Conservation (phyloP, 441 rosid genomes). For the Pelargonium cotyledonis region DNA sequence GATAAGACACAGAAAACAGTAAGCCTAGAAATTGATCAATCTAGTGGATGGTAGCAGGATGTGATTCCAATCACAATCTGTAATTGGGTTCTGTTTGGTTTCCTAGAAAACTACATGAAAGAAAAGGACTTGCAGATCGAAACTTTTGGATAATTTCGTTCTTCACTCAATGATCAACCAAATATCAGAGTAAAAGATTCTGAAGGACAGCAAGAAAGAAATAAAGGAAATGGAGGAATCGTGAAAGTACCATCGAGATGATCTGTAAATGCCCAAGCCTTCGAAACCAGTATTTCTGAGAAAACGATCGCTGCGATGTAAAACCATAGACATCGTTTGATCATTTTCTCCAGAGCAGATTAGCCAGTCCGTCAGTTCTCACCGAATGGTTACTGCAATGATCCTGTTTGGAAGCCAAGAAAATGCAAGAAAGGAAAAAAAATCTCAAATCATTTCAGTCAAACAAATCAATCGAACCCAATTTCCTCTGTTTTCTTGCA, state of each 20-base stretch:
- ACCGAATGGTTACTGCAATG: background rate
- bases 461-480: background rate
- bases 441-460: background rate
- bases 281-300: slow-evolving; percentile 31
- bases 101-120: slow-evolving; percentile 11
- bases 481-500: background rate
- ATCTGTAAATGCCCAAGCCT: slow-evolving; percentile 48
- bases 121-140: background rate
- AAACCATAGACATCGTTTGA: slow-evolving; percentile 16
- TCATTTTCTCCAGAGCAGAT: slow-evolving; percentile 26
- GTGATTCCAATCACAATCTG: slow-evolving; percentile 1
- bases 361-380: slow-evolving; percentile 13
- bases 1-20: background rate
- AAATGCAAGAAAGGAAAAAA: slow-evolving; percentile 13
- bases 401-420: slow-evolving; percentile 22
- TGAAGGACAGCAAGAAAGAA: slow-evolving; percentile 4
- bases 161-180: background rate
- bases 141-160: background rate
- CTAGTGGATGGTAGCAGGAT: background rate
- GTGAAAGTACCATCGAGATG: slow-evolving; percentile 53
- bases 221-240: background rate
- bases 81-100: slow-evolving; percentile 13
- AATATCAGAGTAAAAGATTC: background rate
- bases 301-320: slow-evolving; percentile 25
- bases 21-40: too few relatives aligned